Conservation (phyloP, 2,329 filamentous ascomycete genomes). For the Dryadomyces quercus-mongolicae region DNA sequence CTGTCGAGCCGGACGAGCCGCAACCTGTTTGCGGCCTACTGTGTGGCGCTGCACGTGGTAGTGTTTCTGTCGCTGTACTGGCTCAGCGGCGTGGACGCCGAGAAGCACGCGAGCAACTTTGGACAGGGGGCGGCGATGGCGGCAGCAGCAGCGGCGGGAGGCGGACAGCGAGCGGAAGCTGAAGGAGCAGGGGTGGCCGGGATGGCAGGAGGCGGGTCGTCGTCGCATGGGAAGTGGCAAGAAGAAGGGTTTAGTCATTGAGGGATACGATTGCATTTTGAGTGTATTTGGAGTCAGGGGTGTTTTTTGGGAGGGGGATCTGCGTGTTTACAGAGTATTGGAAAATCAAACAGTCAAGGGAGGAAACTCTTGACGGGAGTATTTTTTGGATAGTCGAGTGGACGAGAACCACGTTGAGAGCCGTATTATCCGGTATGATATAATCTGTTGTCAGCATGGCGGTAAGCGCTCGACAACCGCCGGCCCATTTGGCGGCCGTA, state of each 20-base stretch:
- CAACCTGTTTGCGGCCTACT: conserved; percentile 89
- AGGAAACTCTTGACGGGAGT: too few relatives aligned
- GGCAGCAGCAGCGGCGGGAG: conserved; percentile 25
- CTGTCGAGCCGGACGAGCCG: conserved; percentile 80
- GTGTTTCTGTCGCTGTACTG: conserved; percentile 82
- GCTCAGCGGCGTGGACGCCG: conserved; percentile 58
- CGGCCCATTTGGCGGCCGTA: conserved; percentile 5
- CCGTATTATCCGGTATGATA: too few relatives aligned
- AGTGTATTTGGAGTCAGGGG: not conserved
- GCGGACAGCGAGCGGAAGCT: conserved; percentile 16
- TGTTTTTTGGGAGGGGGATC: not conserved
- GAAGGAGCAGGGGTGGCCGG: conserved; percentile 19
- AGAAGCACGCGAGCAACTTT: conserved; percentile 45
- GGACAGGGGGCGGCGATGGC: conserved; percentile 34
- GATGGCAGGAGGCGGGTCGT: conserved; percentile 20
- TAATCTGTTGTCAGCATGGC: not conserved
- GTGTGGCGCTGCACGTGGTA: conserved; percentile 74
- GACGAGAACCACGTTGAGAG: too few relatives aligned
- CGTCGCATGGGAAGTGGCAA: conserved; percentile 45
- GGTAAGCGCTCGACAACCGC: conserved; percentile 2
- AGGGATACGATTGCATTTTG: not conserved
- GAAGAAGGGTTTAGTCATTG: conserved; percentile 45
- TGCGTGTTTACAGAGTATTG: not conserved
- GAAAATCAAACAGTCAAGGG: too few relatives aligned
- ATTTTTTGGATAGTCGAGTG: too few relatives aligned